These are phyloP conservation scores for Cladosporium sp. DNA, from an alignment of 2,329 filamentous ascomycete genomes.

Conservation along the genomic window DNA sequence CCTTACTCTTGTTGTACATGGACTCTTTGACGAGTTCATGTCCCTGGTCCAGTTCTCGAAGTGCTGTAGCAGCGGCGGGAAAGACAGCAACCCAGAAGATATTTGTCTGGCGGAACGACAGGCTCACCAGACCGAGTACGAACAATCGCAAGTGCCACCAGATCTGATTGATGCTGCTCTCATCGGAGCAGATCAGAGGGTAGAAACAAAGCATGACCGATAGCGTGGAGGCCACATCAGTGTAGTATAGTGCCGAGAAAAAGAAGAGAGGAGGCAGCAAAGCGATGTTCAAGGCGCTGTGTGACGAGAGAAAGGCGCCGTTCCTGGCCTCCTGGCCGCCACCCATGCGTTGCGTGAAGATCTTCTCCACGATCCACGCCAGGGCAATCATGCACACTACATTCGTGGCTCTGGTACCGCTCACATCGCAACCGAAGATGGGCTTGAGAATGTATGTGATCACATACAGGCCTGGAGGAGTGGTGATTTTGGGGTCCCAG, in stretches of 20 bases:
- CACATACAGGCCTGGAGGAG: conserved; percentile 74
- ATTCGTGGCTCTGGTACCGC: conserved; percentile 7
- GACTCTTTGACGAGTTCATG: conserved; percentile 44
- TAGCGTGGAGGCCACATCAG: conserved; percentile 80
- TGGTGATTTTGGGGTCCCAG: conserved; percentile 98
- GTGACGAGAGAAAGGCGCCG: conserved; percentile 32
- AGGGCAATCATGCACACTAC: conserved; percentile 30
- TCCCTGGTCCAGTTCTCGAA: conserved; percentile 55
- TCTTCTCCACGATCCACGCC: conserved; percentile 35
- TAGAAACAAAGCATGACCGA: conserved; percentile 70
- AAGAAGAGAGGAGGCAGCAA: conserved; percentile 92
- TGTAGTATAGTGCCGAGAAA: conserved; percentile 94
- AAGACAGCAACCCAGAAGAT: conserved; percentile 91
- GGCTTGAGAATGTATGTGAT: conserved; percentile 46
- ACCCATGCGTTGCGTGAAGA: conserved; percentile 20
- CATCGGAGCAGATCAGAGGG: conserved; percentile 15
- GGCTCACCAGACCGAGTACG: conserved; percentile 61
- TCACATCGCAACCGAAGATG: conserved; percentile 28
- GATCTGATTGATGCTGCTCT: conserved; percentile 8
- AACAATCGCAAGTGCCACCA: conserved; percentile 37
- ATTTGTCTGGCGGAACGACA: conserved; percentile 90
- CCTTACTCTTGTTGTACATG: conserved; percentile 32
- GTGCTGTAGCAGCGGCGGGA: conserved; percentile 56
- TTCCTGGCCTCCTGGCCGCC: conserved; percentile 21
- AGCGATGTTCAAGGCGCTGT: conserved; percentile 74